Base-by-base conservation (phyloP, 2,329 filamentous ascomycete species). In the Cladophialophora chaetospira region DNA sequence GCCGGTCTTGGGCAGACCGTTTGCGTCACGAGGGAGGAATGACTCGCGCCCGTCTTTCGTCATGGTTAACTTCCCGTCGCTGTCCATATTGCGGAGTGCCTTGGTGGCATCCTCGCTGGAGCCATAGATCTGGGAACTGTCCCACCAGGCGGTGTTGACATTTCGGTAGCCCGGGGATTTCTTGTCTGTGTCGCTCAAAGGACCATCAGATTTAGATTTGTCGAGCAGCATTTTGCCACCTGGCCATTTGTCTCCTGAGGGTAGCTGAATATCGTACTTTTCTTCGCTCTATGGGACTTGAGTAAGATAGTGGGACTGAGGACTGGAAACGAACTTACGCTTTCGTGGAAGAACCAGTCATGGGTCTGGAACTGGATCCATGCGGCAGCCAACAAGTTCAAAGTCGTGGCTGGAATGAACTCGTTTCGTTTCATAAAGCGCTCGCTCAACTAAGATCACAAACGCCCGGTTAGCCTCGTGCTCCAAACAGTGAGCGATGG, bases 341-440 rank as follows among this genome's bases (percentile, higher is more conserved):
- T 42, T 8, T 55, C 43, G 33, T 55, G 53, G 21, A 49, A 33
- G 44, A 55, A 55, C 74, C 74, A 77, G 55, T 76, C 75, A 53
- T 78, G 76, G 0, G 72, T 72, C 53, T 78, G 75, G 50, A 79
- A 78, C 60, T 79, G 77, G n/a, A 79, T 78, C 75, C 76, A 79
- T 1, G 76, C 76, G 11, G 76, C 76, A 2, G 76, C 76, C 5
- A 79, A 66, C 35, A 79, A 59, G 53, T 79, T 79, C 55, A 79
- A 53, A 1, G 69, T 75, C 0, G 74, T 78, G 0, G 76, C 77
- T 2, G 75, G 75, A 21, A 74, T 75, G 60, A 79, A 79, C 2
- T 65, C 67, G n/a, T 73, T 70, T 6, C 76, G 68, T 17, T 69
- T 70, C 68, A 79, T 68, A 52, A 79, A 70, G 36, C 64, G 66